Conservation (phyloP, 805 yeast species). For the Saccharomycopsis selenospora region DNA sequence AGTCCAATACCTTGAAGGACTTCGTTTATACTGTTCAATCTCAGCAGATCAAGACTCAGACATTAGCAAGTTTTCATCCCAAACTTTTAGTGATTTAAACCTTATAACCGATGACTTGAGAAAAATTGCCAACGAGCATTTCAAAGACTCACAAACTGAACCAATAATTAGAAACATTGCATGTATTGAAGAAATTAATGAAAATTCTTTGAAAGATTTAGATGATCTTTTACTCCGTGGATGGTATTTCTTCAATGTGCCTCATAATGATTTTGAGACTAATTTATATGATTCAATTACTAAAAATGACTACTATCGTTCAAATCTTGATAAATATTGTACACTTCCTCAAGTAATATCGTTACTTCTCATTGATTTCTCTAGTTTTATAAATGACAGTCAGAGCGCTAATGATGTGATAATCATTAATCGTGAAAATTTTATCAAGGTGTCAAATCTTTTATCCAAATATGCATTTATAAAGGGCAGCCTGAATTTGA, state of each 20-base stretch:
- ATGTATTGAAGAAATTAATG: background rate
- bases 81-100: background rate
- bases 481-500: background rate
- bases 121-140: background rate
- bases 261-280: conserved; percentile 3
- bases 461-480: conserved; percentile 2
- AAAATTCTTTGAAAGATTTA: background rate
- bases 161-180: background rate
- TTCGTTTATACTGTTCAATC: background rate
- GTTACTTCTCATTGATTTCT: background rate
- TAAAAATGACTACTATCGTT: conserved; percentile 7
- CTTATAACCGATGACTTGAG: background rate
- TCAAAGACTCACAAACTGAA: background rate
- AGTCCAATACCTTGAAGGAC: conserved; percentile 1
- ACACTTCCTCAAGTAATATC: conserved; percentile 3
- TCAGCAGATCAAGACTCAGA: background rate
- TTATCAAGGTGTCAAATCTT: conserved; percentile 2
- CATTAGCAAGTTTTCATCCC: background rate
- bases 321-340: conserved; percentile 3
- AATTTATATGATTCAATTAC: conserved; percentile 3
- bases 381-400: background rate
- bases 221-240: conserved; percentile 3
- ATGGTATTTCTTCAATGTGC: conserved; percentile 7
- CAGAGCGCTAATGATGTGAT: background rate
- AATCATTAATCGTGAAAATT: background rate